Evolutionary conservation across 352 stramenopile species (phyloP).

Genomic region (Phytophthora tubulina): DNA sequence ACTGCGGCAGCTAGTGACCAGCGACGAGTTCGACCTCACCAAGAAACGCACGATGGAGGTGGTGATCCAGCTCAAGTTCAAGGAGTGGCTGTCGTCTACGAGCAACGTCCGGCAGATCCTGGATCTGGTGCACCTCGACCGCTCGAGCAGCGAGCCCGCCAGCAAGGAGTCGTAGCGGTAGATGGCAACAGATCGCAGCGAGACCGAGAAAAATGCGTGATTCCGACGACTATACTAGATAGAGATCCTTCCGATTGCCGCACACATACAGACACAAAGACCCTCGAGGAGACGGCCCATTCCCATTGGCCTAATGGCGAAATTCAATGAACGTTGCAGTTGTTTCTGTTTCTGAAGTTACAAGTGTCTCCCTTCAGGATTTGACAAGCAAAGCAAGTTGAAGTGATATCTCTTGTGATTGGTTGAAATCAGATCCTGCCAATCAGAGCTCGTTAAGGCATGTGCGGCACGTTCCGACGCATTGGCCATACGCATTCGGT

Average conservation of each 20-base stretch:
- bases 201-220: constrained; percentile 13
- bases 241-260: constrained; percentile 28
- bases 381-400: constrained; percentile 27
- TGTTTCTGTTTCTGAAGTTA: constrained; percentile 32
- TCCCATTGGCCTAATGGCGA: constrained; percentile 1
- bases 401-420: constrained; percentile 44
- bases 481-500: neutral
- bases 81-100: constrained; percentile 90
- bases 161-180: constrained; percentile 37
- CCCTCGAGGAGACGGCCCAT: neutral
- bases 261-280: constrained; percentile 13
- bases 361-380: neutral
- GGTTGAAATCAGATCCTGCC: constrained; percentile 20
- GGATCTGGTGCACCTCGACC: constrained; percentile 88
- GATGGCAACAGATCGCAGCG: constrained; percentile 1
- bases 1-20: constrained; percentile 75
- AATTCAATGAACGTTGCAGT: constrained; percentile 22
- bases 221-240: constrained; percentile 42
- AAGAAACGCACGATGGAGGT: constrained; percentile 86
- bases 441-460: constrained; percentile 61
- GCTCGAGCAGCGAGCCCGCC: constrained; percentile 34
- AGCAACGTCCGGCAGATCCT: constrained; percentile 91
- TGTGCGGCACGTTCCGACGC: constrained; percentile 53
- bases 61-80: constrained; percentile 85
- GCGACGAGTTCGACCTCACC: constrained; percentile 83